Percentiles rank a stretch among this genome's conserved stretches.
Evolutionary conservation across 2,329 filamentous ascomycete species (phyloP).

Genomic region (Cladosporium velox): DNA sequence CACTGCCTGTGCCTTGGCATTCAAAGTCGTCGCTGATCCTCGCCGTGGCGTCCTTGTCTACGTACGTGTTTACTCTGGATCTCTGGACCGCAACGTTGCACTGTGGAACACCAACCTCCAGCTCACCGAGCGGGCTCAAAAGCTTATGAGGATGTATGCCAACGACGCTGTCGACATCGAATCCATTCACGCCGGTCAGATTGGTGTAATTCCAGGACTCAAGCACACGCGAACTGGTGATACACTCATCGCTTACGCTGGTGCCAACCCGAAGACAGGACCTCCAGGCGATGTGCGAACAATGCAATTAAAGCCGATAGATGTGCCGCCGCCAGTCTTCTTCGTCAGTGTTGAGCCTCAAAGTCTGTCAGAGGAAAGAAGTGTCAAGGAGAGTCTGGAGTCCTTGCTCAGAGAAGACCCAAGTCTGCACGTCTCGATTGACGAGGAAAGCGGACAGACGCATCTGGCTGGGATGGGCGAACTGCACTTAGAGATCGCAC

Average conservation of each 20-base stretch:
- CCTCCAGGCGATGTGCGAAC: slow-evolving; percentile 69
- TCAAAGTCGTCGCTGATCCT: slow-evolving; percentile 91
- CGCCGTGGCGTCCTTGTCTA: slow-evolving; percentile 87
- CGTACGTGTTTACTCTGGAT: slow-evolving; percentile 86
- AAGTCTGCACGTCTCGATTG: slow-evolving; percentile 78
- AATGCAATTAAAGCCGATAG: slow-evolving; percentile 82
- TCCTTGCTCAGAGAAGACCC: slow-evolving; percentile 89
- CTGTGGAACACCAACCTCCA: slow-evolving; percentile 87
- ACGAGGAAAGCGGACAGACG: slow-evolving; percentile 90
- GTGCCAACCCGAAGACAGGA: slow-evolving; percentile 60
- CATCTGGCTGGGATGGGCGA: slow-evolving; percentile 95
- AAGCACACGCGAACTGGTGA: slow-evolving; percentile 93
- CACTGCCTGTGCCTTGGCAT: slow-evolving; percentile 69
- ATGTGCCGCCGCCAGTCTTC: slow-evolving; percentile 90
- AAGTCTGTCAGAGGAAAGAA: slow-evolving; percentile 75
- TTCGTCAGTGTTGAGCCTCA: slow-evolving; percentile 90
- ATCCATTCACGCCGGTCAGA: slow-evolving; percentile 80
- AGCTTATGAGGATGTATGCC: slow-evolving; percentile 86
- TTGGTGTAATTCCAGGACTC: slow-evolving; percentile 87
- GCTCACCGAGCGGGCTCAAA: slow-evolving; percentile 75
- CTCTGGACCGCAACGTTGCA: slow-evolving; percentile 69
- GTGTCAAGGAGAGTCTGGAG: slow-evolving; percentile 72
- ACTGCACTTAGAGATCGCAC: slow-evolving; percentile 88
- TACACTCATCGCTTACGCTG: slow-evolving; percentile 76
- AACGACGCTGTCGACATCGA: slow-evolving; percentile 82